Evolutionary conservation across 1,139 yeast species (phyloP).

Genomic region (Zygoascus sp.): DNA sequence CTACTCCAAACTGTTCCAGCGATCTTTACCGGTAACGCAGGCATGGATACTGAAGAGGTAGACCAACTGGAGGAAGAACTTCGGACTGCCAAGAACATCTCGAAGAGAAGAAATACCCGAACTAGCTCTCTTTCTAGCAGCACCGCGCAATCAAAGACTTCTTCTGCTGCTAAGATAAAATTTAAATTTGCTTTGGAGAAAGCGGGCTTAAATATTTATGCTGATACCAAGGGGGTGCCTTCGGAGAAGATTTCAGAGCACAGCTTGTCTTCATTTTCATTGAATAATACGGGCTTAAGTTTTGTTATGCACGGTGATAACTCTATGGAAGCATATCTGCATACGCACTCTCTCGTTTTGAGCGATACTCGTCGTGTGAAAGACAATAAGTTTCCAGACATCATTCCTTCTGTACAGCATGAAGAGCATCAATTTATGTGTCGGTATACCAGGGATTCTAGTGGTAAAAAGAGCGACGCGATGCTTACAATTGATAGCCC

Average conservation of each 20-base stretch:
- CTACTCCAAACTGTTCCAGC: constrained; percentile 55
- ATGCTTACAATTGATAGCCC: constrained; percentile 77
- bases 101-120: background rate
- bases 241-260: constrained; percentile 35
- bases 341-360: constrained; percentile 69
- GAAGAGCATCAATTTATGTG: constrained; percentile 71
- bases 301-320: constrained; percentile 52
- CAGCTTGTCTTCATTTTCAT: constrained; percentile 58
- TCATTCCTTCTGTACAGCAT: constrained; percentile 66
- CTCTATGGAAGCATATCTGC: constrained; percentile 56
- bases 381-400: constrained; percentile 68
- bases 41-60: constrained; percentile 55
- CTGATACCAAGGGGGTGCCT: constrained; percentile 45
- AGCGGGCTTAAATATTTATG: constrained; percentile 60
- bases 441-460: constrained; percentile 41
- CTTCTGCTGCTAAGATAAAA: constrained; percentile 22
- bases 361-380: constrained; percentile 62
- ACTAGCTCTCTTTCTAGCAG: background rate
- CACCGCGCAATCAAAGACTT: background rate
- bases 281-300: constrained; percentile 53
- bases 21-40: constrained; percentile 47
- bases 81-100: constrained; percentile 12
- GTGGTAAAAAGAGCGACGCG: constrained; percentile 45
- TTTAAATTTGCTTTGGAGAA: constrained; percentile 52
- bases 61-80: constrained; percentile 43